Evolutionary conservation across 257 asterid species (phyloP).

Genomic region (Striga asiatica): DNA sequence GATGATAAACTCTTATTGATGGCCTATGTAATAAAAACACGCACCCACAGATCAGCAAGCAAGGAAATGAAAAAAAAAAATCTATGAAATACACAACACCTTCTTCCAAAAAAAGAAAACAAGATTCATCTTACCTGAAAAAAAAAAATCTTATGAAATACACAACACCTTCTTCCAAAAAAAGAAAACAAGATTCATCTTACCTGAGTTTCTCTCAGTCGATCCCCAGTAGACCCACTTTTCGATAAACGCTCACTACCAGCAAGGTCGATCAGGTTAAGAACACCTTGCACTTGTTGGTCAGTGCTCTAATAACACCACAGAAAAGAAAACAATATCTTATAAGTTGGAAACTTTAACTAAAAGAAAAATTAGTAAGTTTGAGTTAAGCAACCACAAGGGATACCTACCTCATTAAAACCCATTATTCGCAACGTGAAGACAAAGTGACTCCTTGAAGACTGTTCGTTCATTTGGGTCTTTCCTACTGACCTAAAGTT

Average conservation of each 20-base stretch:
- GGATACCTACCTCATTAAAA: slow-evolving; percentile 46
- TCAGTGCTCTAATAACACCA: slow-evolving; percentile 50
- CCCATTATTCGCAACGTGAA: slow-evolving; percentile 59
- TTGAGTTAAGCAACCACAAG: not conserved
- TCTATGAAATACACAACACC: not conserved
- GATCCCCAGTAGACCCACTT: slow-evolving; percentile 91
- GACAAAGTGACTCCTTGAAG: slow-evolving; percentile 83
- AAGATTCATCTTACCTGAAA: not conserved
- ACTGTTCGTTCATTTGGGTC: slow-evolving; percentile 82
- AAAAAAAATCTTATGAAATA: not conserved
- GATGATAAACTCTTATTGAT: slow-evolving; percentile 89
- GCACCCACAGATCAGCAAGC: not conserved
- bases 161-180: not conserved
- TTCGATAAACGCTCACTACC: slow-evolving; percentile 98
- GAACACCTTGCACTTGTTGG: slow-evolving; percentile 87
- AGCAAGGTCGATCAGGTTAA: slow-evolving; percentile 92
- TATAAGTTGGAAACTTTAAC: not conserved
- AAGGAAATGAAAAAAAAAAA: not conserved
- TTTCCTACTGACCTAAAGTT: slow-evolving; percentile 69
- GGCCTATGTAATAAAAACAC: slow-evolving; percentile 46
- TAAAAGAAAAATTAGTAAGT: not conserved
- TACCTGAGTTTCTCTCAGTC: slow-evolving; percentile 96
- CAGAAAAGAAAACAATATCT: not conserved
- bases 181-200: not conserved
- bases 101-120: not conserved